Evolutionary conservation across 129 eudicot species (phyloP), one percentile per base, ranked within the genome.

Genomic region (Dittrichia graveolens): DNA sequence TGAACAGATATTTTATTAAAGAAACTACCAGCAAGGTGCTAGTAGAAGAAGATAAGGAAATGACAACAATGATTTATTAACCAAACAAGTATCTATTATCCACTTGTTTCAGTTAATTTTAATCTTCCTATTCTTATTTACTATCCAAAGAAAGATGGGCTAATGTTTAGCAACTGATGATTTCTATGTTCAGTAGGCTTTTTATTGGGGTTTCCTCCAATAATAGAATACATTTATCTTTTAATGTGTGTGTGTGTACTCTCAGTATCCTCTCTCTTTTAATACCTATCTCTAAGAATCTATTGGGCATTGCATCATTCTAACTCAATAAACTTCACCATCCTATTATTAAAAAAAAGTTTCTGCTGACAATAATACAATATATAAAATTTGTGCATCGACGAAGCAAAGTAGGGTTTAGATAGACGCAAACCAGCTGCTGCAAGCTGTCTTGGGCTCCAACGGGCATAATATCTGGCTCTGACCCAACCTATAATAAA

Each of bases 391-490:
- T 3, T 14, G 34, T 54, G 60, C 18, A 73, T 16, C 38, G 53
- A 52, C 31, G 43, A 61, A 48, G 41, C 38, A 56, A 67, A 40
- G 9, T 18, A 63, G 46, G 18, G 57, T 52, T 40, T 34, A 56
- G 55, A 53, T 49, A 65, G 75, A 74, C 12, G 69, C 89, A 43
- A 46, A 90, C 98, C 92, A 88, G 78, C 79, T 82, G 92, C 86
- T 94, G 98, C 78, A 94, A 80, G 87, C 84, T 65, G 45, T 94
- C 96, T 48, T 90, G 85, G 48, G 85, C 67, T 66, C 93, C 97
- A 78, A 84, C 90, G 8, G 89, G 48, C 77, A 94, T 80, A 55
- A 84, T 79, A 80, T 94, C 97, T 40, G 79, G 80, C 75, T 94
- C 98, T 15, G 81, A 62, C 74, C 82, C 84, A 43, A 66, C 79